Evolutionary conservation across 257 asterid species (phyloP).

Genomic region (Solanum tarapatanum): DNA sequence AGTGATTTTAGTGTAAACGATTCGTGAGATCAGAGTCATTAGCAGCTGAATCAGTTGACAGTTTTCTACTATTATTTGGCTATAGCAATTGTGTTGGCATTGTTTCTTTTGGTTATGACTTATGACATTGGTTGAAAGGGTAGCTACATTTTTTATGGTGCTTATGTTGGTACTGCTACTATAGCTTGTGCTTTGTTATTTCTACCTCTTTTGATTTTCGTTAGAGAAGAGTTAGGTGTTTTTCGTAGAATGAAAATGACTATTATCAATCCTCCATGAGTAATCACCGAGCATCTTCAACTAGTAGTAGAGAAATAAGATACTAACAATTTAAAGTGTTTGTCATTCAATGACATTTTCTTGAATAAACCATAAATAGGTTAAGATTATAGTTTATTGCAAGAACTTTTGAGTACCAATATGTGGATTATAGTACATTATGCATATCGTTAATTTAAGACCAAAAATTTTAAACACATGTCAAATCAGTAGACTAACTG

Average conservation of each 20-base stretch:
- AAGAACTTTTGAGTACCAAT: too few species aligned
- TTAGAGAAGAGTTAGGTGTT: conserved; percentile 32
- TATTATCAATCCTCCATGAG: conserved; percentile 2
- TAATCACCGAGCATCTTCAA: conserved; percentile 1
- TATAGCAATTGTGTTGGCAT: conserved; percentile 42
- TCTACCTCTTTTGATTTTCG: conserved; percentile 43
- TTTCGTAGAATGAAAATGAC: conserved; percentile 16
- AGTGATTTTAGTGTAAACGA: conserved; percentile 65
- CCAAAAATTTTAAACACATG: too few species aligned
- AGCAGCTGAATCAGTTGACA: conserved; percentile 29
- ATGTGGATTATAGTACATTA: too few species aligned
- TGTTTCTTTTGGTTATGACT: conserved; percentile 41
- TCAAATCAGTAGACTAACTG: too few species aligned
- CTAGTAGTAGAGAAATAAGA: background rate
- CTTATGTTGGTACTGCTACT: conserved; percentile 58
- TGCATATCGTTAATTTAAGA: too few species aligned
- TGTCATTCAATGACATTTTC: conserved; percentile 20
- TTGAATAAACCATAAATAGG: conserved; percentile 59
- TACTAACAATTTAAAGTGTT: background rate
- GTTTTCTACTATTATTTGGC: conserved; percentile 46
- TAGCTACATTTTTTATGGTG: conserved; percentile 26
- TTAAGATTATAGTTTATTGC: conserved; percentile 40
- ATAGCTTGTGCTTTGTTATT: conserved; percentile 44
- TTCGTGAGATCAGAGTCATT: conserved; percentile 44
- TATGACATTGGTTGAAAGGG: conserved; percentile 43